Evolutionary conservation across 2,329 filamentous ascomycete genomes (phyloP).

Genomic region (Periconia digitata): DNA sequence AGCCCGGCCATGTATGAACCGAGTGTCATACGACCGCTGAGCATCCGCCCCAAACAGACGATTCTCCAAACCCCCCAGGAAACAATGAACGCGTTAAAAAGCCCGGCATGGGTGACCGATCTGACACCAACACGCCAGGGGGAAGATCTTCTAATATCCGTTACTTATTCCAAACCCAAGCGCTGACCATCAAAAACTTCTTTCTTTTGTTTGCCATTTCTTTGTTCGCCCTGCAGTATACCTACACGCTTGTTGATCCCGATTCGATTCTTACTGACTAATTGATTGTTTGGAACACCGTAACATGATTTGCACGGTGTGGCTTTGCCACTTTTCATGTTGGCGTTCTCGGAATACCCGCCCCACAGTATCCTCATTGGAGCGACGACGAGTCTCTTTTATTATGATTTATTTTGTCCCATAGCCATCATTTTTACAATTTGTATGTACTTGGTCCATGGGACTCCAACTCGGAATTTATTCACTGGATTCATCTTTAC

Average conservation of each 20-base stretch:
- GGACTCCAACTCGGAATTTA: no score
- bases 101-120: conserved; percentile 63
- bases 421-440: no score
- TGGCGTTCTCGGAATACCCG: background rate
- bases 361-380: background rate
- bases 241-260: no score
- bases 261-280: no score
- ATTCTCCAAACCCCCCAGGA: conserved; percentile 10
- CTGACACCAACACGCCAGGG: conserved; percentile 68
- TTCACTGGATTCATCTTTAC: no score
- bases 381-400: no score
- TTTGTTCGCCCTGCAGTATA: background rate
- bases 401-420: background rate
- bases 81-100: conserved; percentile 30
- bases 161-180: conserved; percentile 28
- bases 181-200: conserved; percentile 2
- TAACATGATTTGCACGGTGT: background rate
- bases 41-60: conserved; percentile 17
- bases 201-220: background rate
- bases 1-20: conserved; percentile 31
- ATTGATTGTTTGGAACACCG: no score
- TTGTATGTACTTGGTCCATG: no score
- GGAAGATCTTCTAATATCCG: conserved; percentile 61
- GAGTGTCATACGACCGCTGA: conserved; percentile 27
- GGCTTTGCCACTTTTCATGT: background rate